Evolutionary conservation across 345 rosid species (phyloP), one percentile per base, ranked within the genome.

Genomic region (Linum lewisii): DNA sequence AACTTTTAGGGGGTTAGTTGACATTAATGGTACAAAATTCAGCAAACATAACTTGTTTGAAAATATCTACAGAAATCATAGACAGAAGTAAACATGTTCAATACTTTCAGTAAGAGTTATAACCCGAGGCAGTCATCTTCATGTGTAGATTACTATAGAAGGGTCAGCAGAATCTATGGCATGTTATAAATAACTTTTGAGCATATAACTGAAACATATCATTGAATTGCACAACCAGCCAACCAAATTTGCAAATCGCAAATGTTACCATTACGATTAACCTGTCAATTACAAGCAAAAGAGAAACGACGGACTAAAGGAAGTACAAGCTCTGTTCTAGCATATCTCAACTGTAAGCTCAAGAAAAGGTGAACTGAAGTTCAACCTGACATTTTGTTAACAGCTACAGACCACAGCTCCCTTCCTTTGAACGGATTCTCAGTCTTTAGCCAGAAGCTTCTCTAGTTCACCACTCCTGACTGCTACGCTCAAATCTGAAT

Each of bases 401-500:
- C 5, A 34, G 10, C 38, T 34, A 34, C 11, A 13, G 0, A 38
- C 45, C 45, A 38, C 16, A 38, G 14, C 45, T 38, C 15, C 15
- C 14, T 15, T 38, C 45, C 45, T 38, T 0, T 15, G 6, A 13
- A 15, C 15, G 2, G 9, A 8, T 38, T 15, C 6, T 38, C 45
- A 38, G 45, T 38, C 45, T 9, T 38, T 38, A 15, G 45, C 54
- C 37, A 42, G 21, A 16, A 50, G 38, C 34, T 26, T 50, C 24
- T n/a, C 54, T 76, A 87, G 56, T 44, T 79, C 61, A 63, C 90
- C 95, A 57, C 63, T 77, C 37, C 54, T 29, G 37, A 69, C 36
- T 15, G 86, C 65, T 62, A 44, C 77, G 58, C 57, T 79, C 53
- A 87, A 81, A 80, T 87, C 90, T 84, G 81, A 66, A 68, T 19